Evolutionary conservation across 2,329 filamentous ascomycete species (phyloP), one percentile per base, ranked within the genome.

Genomic region (Colletotrichum noveboracense): DNA sequence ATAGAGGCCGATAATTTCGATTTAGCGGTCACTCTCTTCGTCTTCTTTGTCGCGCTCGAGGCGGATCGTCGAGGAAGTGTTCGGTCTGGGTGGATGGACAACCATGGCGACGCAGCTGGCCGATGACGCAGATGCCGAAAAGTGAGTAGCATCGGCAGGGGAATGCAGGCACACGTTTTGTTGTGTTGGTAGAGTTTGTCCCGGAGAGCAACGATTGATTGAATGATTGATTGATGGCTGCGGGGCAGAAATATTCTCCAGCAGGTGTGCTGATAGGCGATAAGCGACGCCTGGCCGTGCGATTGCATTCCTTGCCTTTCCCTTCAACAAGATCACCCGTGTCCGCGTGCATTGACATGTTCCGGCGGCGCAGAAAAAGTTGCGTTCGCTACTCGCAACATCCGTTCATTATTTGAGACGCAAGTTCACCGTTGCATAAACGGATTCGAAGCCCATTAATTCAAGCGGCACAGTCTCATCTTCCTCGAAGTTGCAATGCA

Each of bases 351-450:
- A 43, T 43, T 43, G 16, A 43, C 38, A 43, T 8, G 38, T 43
- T 43, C 38, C 38, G 38, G 38, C 38, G 38, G 38, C 38, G 38
- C 2, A 43, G 38, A 43, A 43, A n/a, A 38, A 38, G 0, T 38
- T 38, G 16, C 16, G 0, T 14, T 38, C 36, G 36, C 36, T 38
- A 38, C 36, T 38, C 36, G 36, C 36, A 38, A 1, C 7, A 38
- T 38, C 1, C 36, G 16, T 38, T 38, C 36, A 38, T 38, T 18
- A 38, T 38, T 3, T 18, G 36, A 38, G 36, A 38, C 1, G 36
- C 0, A 2, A 43, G 0, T 43, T 43, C 38, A 43, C 38, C 5
- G 16, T 43, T 10, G 18, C 18, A 43, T 10, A 1, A 3, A 43
- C 38, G 38, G 16, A 2, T 43, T n/a, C 6, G 18, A n/a, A 43